Percentiles rank a stretch among this genome's conserved stretches.
Evolutionary conservation across 2,329 filamentous ascomycete species (phyloP).

Genomic region (Alternaria postmessia): DNA sequence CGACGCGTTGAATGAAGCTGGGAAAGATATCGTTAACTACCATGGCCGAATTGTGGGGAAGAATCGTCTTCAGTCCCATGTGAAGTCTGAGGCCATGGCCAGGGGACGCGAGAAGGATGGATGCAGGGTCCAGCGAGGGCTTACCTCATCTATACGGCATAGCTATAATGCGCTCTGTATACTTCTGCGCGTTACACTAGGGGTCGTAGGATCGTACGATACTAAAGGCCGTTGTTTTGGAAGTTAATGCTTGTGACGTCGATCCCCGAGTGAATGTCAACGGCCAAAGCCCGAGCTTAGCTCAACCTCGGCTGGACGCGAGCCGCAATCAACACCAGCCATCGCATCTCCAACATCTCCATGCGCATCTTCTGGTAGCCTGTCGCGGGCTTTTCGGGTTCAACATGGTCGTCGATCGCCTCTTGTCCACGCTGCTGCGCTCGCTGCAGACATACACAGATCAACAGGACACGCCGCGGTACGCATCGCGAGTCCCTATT

Average conservation of each 20-base stretch:
- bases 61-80: not conserved
- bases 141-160: conserved; percentile 47
- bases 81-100: not conserved
- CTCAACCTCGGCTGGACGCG: conserved; percentile 40
- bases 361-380: conserved; percentile 11
- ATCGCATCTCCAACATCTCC: conserved; percentile 3
- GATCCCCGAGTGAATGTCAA: conserved; percentile 19
- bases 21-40: conserved; percentile 17
- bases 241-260: conserved; percentile 23
- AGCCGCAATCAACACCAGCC: conserved; percentile 30
- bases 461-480: conserved; percentile 68
- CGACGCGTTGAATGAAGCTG: conserved; percentile 56
- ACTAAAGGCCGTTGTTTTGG: conserved; percentile 1
- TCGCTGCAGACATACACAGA: conserved; percentile 67
- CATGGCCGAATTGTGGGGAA: not conserved
- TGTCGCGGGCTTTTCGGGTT: conserved; percentile 9
- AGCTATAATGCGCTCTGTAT: not conserved
- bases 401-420: conserved; percentile 71
- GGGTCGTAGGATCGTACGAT: not conserved
- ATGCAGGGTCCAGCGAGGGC: not conserved
- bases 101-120: not conserved
- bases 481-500: conserved; percentile 28
- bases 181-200: conserved; percentile 4
- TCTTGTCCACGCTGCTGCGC: conserved; percentile 72
- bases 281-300: conserved; percentile 25